phyloP scores from a whole-genome alignment of 345 rosid species.

The Luvunga scandens region DNA sequence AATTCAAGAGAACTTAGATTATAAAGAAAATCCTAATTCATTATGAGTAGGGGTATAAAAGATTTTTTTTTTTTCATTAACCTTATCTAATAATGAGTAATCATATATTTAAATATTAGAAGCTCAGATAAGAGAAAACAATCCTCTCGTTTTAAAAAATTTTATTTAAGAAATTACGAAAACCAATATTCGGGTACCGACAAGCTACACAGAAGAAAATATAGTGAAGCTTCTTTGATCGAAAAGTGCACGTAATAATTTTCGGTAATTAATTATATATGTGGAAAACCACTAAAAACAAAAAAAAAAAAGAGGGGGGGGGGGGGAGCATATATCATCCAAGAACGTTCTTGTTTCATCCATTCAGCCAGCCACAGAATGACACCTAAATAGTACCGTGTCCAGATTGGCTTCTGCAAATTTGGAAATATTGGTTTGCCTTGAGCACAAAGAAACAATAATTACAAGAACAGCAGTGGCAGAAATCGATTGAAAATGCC shows the following conservation, averaged over 20 bases:
- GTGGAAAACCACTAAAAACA: neutral
- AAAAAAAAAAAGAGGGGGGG: too few relatives aligned
- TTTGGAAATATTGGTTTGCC: slow-evolving; percentile 7
- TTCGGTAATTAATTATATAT: neutral
- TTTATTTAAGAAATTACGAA: neutral
- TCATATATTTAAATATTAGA: too few relatives aligned
- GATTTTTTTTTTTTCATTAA: too few relatives aligned
- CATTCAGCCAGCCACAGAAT: neutral
- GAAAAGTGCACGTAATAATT: neutral
- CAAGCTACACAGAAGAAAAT: neutral
- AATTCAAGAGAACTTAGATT: too few relatives aligned
- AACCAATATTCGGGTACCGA: neutral
- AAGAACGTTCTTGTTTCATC: neutral
- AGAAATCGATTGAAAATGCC: too few relatives aligned
- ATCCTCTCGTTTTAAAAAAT: too few relatives aligned
- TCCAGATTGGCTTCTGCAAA: slow-evolving; percentile 16
- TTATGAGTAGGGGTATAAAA: too few relatives aligned
- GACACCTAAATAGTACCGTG: slow-evolving; percentile 11
- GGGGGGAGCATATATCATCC: neutral
- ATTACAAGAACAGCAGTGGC: neutral
- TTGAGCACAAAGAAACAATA: neutral
- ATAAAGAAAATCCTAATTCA: too few relatives aligned
- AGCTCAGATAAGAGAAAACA: too few relatives aligned
- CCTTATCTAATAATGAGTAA: too few relatives aligned
- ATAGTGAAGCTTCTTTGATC: neutral